Base-by-base conservation (phyloP, 1,284 basidiomycete species). In the Pholiota adiposa region DNA sequence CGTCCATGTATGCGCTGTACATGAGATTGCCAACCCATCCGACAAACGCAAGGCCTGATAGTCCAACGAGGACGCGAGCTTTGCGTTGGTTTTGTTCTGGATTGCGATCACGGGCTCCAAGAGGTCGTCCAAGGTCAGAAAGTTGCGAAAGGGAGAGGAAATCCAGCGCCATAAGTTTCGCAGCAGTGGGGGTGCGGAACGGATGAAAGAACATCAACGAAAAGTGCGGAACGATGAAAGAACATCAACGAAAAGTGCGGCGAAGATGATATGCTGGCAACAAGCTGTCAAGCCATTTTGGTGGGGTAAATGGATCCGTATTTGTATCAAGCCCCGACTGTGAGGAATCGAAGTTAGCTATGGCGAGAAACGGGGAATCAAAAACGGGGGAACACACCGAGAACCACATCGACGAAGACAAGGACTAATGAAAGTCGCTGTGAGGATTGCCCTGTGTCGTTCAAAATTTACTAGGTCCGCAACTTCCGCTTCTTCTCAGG, bases 121-220 rank as follows among this genome's bases (percentile, higher is more conserved):
- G 18, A 87, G 72, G 70, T 87, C 85, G 52, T 83, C 77, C 4
- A 82, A 68, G 7, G 75, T 73, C 56, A 88, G 68, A 65, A 87
- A 87, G 69, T 82, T 80, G 19, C 70, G 71, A 66, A 86, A 85
- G 1, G 84, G 84, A 33, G 74, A 70, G 40, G 70, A 70, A 40
- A 82, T 51, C n/a, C 54, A 63, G 43, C 58, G 65, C 60, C 73
- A 72, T 46, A 68, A 29, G 27, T 58, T 64, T 50, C 64, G 68
- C 11, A 81, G 25, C 18, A 62, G 34, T 58, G 73, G 25, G 59
- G 58, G 27, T 62, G 53, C 12, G 44, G 54, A 12, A 72, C 34
- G 23, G 61, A 52, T 38, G 51, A 55, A n/a, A n/a, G n/a, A n/a
- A n/a, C n/a, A n/a, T n/a, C n/a, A n/a, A n/a, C n/a, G n/a, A n/a